A percentile compares a stretch with the other conserved stretches of the same genome.
Conservation (phyloP, 2,329 filamentous ascomycete genomes). For the Sordariomycetes sp. region DNA sequence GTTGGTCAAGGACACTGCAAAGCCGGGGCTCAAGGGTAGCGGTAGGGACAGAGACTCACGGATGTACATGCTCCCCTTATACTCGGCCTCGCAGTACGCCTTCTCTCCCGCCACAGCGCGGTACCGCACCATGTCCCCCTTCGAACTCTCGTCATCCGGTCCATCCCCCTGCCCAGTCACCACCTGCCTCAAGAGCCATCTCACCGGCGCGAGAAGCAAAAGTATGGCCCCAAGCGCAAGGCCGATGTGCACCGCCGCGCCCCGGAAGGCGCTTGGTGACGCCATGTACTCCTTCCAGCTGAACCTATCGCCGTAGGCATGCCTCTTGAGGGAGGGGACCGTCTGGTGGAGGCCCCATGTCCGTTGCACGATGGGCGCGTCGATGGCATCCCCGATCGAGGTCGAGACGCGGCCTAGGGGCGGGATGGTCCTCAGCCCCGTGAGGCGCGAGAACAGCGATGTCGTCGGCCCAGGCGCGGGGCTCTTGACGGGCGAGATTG, state of each 20-base stretch:
- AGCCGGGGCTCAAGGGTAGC: too few species aligned
- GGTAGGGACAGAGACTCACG: constrained; percentile 28
- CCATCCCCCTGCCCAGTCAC: constrained; percentile 43
- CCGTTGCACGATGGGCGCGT: constrained; percentile 42
- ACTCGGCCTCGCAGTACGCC: constrained; percentile 38
- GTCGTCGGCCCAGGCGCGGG: constrained; percentile 14
- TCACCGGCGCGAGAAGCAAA: constrained; percentile 28
- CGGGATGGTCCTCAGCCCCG: constrained; percentile 33
- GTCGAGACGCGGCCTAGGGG: constrained; percentile 42
- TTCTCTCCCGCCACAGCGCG: constrained; percentile 45
- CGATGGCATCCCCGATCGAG: constrained; percentile 32
- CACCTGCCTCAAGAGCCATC: constrained; percentile 26
- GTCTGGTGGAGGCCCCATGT: constrained; percentile 47
- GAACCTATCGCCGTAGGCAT: constrained; percentile 48
- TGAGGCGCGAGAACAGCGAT: constrained; percentile 29
- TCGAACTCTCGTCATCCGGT: constrained; percentile 33
- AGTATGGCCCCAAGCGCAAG: constrained; percentile 28
- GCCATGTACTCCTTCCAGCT: constrained; percentile 40
- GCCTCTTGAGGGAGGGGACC: constrained; percentile 24
- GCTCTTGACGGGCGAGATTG: constrained; percentile 42
- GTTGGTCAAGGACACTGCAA: too few species aligned
- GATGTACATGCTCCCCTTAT: constrained; percentile 47
- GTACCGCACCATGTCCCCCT: constrained; percentile 48
- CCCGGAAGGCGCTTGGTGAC: constrained; percentile 33
- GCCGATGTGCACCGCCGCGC: constrained; percentile 33